Percentiles rank a stretch among this genome's conserved stretches.
Evolutionary conservation across 106 monocot species (phyloP).

Genomic region (Dendrobium officinale): DNA sequence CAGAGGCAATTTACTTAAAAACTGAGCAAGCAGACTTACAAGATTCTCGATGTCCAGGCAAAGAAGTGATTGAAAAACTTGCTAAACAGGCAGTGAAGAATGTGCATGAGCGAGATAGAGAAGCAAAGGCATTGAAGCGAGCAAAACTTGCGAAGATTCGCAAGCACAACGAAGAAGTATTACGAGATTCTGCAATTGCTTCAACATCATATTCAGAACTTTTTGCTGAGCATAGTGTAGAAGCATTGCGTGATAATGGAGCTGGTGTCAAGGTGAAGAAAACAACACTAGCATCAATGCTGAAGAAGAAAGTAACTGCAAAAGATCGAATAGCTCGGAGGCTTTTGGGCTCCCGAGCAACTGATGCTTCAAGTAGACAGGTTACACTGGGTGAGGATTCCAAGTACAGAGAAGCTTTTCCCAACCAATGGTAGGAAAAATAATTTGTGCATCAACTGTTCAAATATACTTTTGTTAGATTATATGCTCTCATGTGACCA

Average conservation of each 20-base stretch:
- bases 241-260: slow-evolving; percentile 7
- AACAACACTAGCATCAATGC: slow-evolving; percentile 68
- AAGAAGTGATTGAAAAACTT: slow-evolving; percentile 29
- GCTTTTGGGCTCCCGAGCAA: slow-evolving; percentile 54
- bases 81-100: slow-evolving; percentile 70
- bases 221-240: slow-evolving; percentile 13
- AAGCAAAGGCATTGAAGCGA: slow-evolving; percentile 44
- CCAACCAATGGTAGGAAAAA: slow-evolving; percentile 73
- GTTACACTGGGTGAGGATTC: slow-evolving; percentile 49
- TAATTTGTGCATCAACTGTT: background rate
- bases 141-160: slow-evolving; percentile 70
- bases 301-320: slow-evolving; percentile 70
- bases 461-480: too few relatives aligned
- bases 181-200: slow-evolving; percentile 74
- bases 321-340: slow-evolving; percentile 72
- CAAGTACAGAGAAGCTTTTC: slow-evolving; percentile 67
- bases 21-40: background rate
- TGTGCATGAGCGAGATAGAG: slow-evolving; percentile 60
- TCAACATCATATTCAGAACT: slow-evolving; percentile 56
- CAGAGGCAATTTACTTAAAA: background rate
- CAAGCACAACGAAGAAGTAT: slow-evolving; percentile 79
- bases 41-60: slow-evolving; percentile 4
- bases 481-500: too few relatives aligned
- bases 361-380: slow-evolving; percentile 48
- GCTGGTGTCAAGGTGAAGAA: slow-evolving; percentile 36